phyloP scores from a whole-genome alignment of 2,329 filamentous ascomycete species.

The Microthyrium microscopicum region DNA sequence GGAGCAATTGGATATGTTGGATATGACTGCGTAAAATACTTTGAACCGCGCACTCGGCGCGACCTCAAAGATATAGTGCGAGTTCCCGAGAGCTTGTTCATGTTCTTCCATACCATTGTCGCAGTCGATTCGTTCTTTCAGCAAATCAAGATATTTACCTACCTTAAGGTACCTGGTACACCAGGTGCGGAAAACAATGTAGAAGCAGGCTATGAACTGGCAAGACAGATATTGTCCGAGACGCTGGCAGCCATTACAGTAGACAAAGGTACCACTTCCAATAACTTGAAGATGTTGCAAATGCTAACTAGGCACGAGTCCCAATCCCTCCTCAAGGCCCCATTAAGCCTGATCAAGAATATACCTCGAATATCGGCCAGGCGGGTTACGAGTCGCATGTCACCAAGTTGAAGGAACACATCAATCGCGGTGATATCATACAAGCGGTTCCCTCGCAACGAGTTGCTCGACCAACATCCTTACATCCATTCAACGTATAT shows the following conservation, averaged over 20 bases:
- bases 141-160: slow-evolving; percentile 84
- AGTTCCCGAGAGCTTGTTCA: slow-evolving; percentile 89
- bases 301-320: slow-evolving; percentile 59
- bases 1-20: slow-evolving; percentile 93
- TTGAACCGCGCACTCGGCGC: slow-evolving; percentile 88
- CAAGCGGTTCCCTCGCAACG: slow-evolving; percentile 93
- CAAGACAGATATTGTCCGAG: too few species aligned
- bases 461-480: slow-evolving; percentile 69
- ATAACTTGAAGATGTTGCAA: too few species aligned
- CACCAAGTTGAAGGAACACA: slow-evolving; percentile 72
- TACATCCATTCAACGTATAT: slow-evolving; percentile 98
- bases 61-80: slow-evolving; percentile 75
- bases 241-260: too few species aligned
- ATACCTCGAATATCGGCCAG: slow-evolving; percentile 81
- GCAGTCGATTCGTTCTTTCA: slow-evolving; percentile 93
- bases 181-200: too few species aligned
- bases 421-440: slow-evolving; percentile 84
- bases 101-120: slow-evolving; percentile 89
- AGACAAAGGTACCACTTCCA: too few species aligned
- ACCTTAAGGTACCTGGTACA: slow-evolving; percentile 52
- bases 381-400: slow-evolving; percentile 87
- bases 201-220: too few species aligned
- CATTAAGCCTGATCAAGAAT: slow-evolving; percentile 57
- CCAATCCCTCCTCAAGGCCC: slow-evolving; percentile 62
- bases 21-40: slow-evolving; percentile 95